Evolutionary conservation across 192 early-diverging fungal species (phyloP).

Genomic region (Entomortierella lignicola): DNA sequence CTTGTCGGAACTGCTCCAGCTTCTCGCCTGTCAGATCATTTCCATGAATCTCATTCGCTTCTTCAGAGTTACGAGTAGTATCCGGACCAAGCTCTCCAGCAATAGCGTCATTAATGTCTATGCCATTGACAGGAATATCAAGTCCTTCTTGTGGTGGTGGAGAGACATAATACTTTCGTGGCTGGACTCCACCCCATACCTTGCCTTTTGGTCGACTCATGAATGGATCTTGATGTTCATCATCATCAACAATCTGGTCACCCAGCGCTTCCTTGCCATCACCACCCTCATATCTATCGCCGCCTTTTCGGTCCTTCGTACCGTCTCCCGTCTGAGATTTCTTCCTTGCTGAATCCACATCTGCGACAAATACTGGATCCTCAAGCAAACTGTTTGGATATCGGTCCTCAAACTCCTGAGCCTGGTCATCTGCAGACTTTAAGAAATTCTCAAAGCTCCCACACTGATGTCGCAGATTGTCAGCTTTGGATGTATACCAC

Average conservation of each 20-base stretch:
- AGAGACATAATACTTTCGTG: slow-evolving; percentile 21
- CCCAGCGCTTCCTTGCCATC: not conserved
- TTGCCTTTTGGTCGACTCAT: slow-evolving; percentile 31
- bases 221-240: slow-evolving; percentile 18
- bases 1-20: slow-evolving; percentile 40
- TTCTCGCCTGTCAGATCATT: slow-evolving; percentile 18
- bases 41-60: not conserved
- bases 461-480: slow-evolving; percentile 62
- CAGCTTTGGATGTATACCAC: slow-evolving; percentile 59
- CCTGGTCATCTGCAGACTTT: slow-evolving; percentile 37
- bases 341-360: not conserved
- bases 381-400: slow-evolving; percentile 30
- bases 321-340: not conserved
- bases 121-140: slow-evolving; percentile 14
- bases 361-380: slow-evolving; percentile 32
- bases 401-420: slow-evolving; percentile 31
- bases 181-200: slow-evolving; percentile 38
- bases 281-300: not conserved
- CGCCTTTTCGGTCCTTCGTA: not conserved
- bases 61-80: not conserved
- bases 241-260: slow-evolving; percentile 17
- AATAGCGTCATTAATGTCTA: slow-evolving; percentile 9
- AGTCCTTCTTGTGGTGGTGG: slow-evolving; percentile 3
- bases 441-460: slow-evolving; percentile 30
- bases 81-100: not conserved